Evolutionary conservation across 2,329 filamentous ascomycete genomes (phyloP), one percentile per base, ranked within the genome.

Genomic region (Xylariaceae sp.): DNA sequence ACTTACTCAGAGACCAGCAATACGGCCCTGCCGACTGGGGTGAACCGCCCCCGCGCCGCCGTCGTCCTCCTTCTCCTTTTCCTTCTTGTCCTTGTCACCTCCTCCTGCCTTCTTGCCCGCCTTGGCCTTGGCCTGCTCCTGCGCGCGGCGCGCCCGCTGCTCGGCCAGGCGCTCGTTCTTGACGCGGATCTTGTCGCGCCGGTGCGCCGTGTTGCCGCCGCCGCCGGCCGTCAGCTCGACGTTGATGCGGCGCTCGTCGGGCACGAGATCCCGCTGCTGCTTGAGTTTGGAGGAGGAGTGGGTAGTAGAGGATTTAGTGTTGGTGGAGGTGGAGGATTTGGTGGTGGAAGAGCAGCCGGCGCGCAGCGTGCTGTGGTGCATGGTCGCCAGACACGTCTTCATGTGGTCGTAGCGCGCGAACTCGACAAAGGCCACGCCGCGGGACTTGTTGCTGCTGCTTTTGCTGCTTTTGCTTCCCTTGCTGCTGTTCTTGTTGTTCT

Each of bases 171-270:
- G 90, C 51, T 74, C 68, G 64, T 96, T 95, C 74, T 94, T 95
- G 37, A 72, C 72, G 51, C 75, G 70, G 58, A 96, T 86, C 65
- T 89, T 92, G 37, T 80, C 72, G 53, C 74, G 77, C 43, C 90
- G 72, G 36, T 70, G 63, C 44, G 78, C 70, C 29, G 77, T 85
- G 58, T 88, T 93, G 41, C 80, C 81, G 39, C 90, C 90, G 25
- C 89, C 89, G 32, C 89, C 89, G 38, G 84, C 89, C 73, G 88
- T 94, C 46, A 96, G 63, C 63, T 95, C 90, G 17, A 95, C 84
- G 55, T 94, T 95, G 51, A 96, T 93, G 61, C 80, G 83, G 49
- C 90, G 70, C 32, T 78, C 32, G 19, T 44, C 36, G 50, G 29
- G 12, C 14, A 15, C 24, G 46, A 14, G 11, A 10, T 15, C 12